These are phyloP conservation scores for Hypoxylon sp. DNA, from an alignment of 2,329 filamentous ascomycete genomes.

Conservation along the genomic window DNA sequence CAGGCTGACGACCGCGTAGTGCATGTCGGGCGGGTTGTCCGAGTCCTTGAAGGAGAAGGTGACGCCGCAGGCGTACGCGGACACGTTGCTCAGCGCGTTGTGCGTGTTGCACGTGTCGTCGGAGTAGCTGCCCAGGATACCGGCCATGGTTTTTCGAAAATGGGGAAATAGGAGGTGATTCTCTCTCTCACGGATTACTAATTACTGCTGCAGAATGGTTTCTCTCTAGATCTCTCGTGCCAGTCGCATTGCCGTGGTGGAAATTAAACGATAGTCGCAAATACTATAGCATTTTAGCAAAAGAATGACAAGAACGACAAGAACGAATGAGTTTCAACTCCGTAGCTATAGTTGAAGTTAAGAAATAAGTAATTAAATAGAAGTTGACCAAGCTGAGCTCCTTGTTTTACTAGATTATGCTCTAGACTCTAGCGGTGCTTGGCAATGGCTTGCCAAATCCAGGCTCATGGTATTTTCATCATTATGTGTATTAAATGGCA, in stretches of 20 bases:
- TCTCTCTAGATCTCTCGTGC: neutral
- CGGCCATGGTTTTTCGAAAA: slow-evolving; percentile 33
- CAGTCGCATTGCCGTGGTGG: neutral
- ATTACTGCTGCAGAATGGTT: neutral
- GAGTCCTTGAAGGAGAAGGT: slow-evolving; percentile 41
- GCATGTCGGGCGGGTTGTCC: slow-evolving; percentile 40
- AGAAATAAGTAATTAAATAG: neutral
- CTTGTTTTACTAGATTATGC: slow-evolving; percentile 2
- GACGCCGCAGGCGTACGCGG: slow-evolving; percentile 43
- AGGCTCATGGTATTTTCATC: neutral
- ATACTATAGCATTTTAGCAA: neutral
- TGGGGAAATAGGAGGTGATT: neutral
- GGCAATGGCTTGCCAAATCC: neutral
- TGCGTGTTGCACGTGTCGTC: slow-evolving; percentile 45
- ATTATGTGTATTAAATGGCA: neutral
- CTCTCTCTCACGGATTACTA: neutral
- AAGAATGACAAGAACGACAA: neutral
- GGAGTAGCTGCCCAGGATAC: slow-evolving; percentile 33
- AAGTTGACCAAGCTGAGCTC: neutral
- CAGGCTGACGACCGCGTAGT: slow-evolving; percentile 42
- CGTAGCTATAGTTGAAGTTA: neutral
- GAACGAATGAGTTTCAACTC: neutral
- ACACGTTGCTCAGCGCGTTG: slow-evolving; percentile 43
- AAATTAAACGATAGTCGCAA: neutral
- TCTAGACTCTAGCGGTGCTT: slow-evolving; percentile 12